Base-by-base conservation (phyloP, 129 eudicot genomes). In the Arctium minus region DNA sequence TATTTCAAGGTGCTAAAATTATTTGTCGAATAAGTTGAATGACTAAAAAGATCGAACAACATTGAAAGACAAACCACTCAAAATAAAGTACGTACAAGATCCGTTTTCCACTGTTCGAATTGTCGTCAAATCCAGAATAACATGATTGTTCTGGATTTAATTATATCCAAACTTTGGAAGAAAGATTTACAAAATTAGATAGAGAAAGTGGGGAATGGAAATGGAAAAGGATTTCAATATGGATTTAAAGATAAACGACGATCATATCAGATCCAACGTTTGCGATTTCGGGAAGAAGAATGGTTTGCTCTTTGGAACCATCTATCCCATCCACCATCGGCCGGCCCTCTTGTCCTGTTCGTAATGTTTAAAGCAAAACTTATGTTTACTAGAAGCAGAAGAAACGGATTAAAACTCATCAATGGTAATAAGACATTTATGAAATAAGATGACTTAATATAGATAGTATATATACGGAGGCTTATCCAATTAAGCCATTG, bases 251-350 rank as follows among this genome's bases (percentile, higher is more conserved):
- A 73, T 39, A 18, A 3, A 36, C 1, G 38, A 68, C 7, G 29
- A 18, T 6, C 17, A n/a, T 39, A 62, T 92, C 88, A 90, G 44
- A 92, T 87, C 97, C 94, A 92, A 35, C 93, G 89, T 69, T 84
- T 90, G 84, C 89, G 90, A 80, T 84, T 80, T 68, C 90, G 77
- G 8, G 94, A 84, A 42, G 86, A 83, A 6, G 87, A 86, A 72
- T 88, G 86, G 17, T 84, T 85, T 42, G 87, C 93, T 56, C 95
- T 90, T 77, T 91, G 95, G 72, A 92, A 92, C 97, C 97, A 92
- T 85, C 93, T 75, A n/a, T 92, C 97, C 93, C 94, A 92, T n/a
- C 88, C 86, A 31, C 76, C 85, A 22, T 89, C 93, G 1, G 79
- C 89, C 22, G 97, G 97, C 5, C 93, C 97, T 85, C 75, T 89